Conservation (phyloP, 257 asterid species). For the Coffea eugenioides region DNA sequence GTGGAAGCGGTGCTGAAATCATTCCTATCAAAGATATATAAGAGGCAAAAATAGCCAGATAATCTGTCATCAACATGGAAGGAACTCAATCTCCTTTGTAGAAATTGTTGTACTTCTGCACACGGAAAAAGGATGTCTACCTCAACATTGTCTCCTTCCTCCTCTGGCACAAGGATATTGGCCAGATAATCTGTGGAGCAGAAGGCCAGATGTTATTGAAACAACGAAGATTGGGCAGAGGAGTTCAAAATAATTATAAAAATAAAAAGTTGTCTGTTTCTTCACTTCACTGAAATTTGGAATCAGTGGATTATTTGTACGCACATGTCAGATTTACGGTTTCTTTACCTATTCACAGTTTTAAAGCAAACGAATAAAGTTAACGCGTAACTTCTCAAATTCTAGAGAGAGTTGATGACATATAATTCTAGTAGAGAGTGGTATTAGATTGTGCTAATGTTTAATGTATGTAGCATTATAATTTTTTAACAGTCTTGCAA, state of each 20-base stretch:
- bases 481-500: too few relatives aligned
- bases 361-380: too few relatives aligned
- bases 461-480: too few relatives aligned
- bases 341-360: too few relatives aligned
- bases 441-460: too few relatives aligned
- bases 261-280: too few relatives aligned
- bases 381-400: background rate
- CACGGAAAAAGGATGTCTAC: background rate
- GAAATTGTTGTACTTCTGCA: background rate
- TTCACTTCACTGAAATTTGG: background rate
- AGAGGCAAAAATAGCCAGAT: conserved; percentile 35
- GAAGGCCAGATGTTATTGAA: too few relatives aligned
- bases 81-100: background rate
- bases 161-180: background rate
- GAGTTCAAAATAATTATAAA: too few relatives aligned
- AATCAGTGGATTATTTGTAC: background rate
- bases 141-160: background rate
- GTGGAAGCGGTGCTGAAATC: conserved; percentile 39
- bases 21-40: conserved; percentile 37
- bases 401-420: background rate
- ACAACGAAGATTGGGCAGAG: background rate
- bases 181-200: too few relatives aligned
- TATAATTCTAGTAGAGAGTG: background rate
- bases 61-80: background rate
- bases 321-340: background rate